Base-by-base conservation (phyloP, 345 rosid species). In the Eucalyptus microcorys region DNA sequence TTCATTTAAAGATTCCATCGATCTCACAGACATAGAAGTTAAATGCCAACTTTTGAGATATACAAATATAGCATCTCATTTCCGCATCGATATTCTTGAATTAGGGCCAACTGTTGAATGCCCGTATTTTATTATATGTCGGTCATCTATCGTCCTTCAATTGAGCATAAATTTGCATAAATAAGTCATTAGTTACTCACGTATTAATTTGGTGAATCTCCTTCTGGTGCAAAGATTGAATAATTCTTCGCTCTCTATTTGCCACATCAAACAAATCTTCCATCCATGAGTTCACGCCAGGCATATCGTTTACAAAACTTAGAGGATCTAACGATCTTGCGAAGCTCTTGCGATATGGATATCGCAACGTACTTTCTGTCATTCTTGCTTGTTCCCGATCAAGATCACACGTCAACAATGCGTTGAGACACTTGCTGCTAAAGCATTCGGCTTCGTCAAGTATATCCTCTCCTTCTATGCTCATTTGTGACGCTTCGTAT, bases 401-500 rank as follows among this genome's bases (percentile, higher is more conserved):
- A 45, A 52, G n/a, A 34, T 47, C 26, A 17, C 24, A 15, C 12
- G 49, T 48, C 24, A 85, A 14, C 37, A 52, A 47, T 6, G 40
- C 9, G 5, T 85, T 48, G 40, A 85, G 87, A n/a, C n/a, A 14
- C 22, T 37, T 49, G 37, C 22, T 34, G 53, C 93, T 88, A 9
- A 88, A 91, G 7, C 83, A 87, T 86, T 89, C 84, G 4, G 90
- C 91, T 85, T 91, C 91, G 15, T 92, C 94, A 7, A 93, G 95
- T 68, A 52, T 87, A 86, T 92, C 89, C 91, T 93, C 97, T 32
- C 93, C 96, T 37, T 85, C 90, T 37, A 92, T 81, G 49, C 92
- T 88, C 22, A 95, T 90, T 40, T 94, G 93, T 34, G 94, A 91
- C 76, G 96, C 96, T 90, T 94, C 95, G 40, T 88, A 93, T 85